Base-by-base conservation (phyloP, 352 stramenopile genomes). In the Globisporangium viniferum region DNA sequence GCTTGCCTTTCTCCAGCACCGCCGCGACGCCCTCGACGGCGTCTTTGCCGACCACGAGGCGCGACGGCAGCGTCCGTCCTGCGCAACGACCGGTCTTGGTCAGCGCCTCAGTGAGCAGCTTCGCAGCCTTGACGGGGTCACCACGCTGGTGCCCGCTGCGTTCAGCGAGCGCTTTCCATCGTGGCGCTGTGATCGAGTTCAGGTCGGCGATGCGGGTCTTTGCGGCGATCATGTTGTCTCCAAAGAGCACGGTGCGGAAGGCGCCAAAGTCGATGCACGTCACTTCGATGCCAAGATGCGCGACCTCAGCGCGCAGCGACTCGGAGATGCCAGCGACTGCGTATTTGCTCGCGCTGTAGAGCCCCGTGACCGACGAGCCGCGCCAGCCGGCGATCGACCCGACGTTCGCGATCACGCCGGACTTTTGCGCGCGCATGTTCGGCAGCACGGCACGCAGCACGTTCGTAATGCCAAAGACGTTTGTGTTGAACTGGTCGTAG, bases 251-350 rank as follows among this genome's bases (percentile, higher is more conserved):
- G 3, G 77, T 85, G 29, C 77, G 73, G 67, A 85, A 82, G 35
- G 71, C 75, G n/a, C 77, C 73, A 22, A 77, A 77, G 51, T 85
- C 77, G 55, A 85, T 76, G 60, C 77, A 75, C 3, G 72, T 81
- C 33, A 82, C 75, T 8, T 85, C 73, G 53, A 79, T 79, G 41
- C 70, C 73, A 1, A 79, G 44, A 46, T 67, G 60, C 24, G 70
- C 70, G 20, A 79, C 70, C 39, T 79, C 73, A 14, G 53, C 41
- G 10, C 58, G 64, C 22, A 79, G 64, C 18, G 70, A 71, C 59
- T 79, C 53, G 15, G 67, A 68, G 31, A 79, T 59, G 18, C 70
- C 70, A 2, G 70, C 73, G 29, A 79, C 54, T 6, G 73, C 70
- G 35, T 74, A 76, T 59, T 79, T 79, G 49, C 70, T 67, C 7